A percentile compares a stretch with the other conserved stretches of the same genome.
Conservation (phyloP, 2,329 filamentous ascomycete genomes). For the Lachnellula arida region DNA sequence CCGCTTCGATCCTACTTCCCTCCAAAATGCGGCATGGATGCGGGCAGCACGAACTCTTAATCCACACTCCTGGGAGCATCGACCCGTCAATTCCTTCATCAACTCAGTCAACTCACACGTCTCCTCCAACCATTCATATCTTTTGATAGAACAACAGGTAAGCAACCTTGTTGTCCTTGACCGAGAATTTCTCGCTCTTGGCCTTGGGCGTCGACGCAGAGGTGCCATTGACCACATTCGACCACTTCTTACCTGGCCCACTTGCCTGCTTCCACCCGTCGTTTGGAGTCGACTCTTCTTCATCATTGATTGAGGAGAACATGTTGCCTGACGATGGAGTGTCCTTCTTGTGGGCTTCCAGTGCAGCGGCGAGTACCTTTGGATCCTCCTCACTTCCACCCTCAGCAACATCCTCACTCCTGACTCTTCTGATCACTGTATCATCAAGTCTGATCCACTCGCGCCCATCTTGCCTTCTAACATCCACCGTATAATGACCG, state of each 20-base stretch:
- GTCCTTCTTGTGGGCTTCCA: slow-evolving; percentile 64
- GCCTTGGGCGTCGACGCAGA: slow-evolving; percentile 50
- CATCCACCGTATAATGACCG: slow-evolving; percentile 97
- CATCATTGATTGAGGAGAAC: slow-evolving; percentile 60
- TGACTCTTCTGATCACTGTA: slow-evolving; percentile 79
- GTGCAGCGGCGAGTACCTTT: slow-evolving; percentile 58
- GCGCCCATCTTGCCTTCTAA: slow-evolving; percentile 85
- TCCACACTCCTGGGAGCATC: background rate
- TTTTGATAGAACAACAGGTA: slow-evolving; percentile 92
- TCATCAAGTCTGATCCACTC: slow-evolving; percentile 98
- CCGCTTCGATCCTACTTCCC: background rate
- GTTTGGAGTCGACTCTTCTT: slow-evolving; percentile 65
- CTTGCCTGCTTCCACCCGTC: slow-evolving; percentile 85
- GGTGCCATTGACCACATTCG: slow-evolving; percentile 61
- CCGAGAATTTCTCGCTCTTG: slow-evolving; percentile 52
- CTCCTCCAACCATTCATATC: slow-evolving; percentile 22
- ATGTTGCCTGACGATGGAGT: slow-evolving; percentile 56
- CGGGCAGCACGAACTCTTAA: background rate
- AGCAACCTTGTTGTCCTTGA: slow-evolving; percentile 93
- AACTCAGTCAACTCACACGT: background rate
- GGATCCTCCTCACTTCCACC: slow-evolving; percentile 76
- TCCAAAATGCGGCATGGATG: background rate
- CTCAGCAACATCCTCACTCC: slow-evolving; percentile 84
- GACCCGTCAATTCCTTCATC: too few relatives aligned
- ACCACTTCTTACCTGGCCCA: slow-evolving; percentile 68